Evolutionary conservation across 305 asterid genomes (phyloP).

Genomic region (Fraxinus sp.): DNA sequence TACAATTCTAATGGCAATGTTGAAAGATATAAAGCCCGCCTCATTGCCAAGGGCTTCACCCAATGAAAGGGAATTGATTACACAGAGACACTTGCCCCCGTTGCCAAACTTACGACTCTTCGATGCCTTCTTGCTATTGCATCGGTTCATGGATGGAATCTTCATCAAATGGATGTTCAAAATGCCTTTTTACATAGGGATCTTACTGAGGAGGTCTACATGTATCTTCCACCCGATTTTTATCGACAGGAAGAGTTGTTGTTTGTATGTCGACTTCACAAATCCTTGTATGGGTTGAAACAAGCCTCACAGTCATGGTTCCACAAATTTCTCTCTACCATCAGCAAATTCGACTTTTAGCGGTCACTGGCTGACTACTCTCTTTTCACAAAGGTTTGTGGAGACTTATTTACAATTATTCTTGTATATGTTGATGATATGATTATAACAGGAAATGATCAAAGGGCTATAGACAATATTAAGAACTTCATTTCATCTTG

Average conservation of each 20-base stretch:
- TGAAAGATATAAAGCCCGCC: background rate
- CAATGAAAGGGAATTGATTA: background rate
- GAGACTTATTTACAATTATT: background rate
- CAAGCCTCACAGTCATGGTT: background rate
- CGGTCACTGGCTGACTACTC: background rate
- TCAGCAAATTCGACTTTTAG: background rate
- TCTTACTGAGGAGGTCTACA: background rate
- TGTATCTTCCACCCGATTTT: background rate
- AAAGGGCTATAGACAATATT: background rate
- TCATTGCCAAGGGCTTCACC: background rate
- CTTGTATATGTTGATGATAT: background rate
- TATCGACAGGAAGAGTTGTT: background rate
- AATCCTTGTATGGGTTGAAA: background rate
- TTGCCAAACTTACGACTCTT: background rate
- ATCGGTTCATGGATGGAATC: background rate
- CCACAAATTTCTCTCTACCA: background rate
- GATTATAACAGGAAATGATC: background rate
- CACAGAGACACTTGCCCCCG: background rate
- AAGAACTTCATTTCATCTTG: background rate
- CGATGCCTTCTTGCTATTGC: background rate
- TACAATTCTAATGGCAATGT: background rate
- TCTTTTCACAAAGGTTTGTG: background rate
- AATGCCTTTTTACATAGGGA: background rate
- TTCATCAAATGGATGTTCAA: background rate
- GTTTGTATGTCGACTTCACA: background rate